Conservation (phyloP, 257 asterid genomes). For the Voacanga thouarsii region DNA sequence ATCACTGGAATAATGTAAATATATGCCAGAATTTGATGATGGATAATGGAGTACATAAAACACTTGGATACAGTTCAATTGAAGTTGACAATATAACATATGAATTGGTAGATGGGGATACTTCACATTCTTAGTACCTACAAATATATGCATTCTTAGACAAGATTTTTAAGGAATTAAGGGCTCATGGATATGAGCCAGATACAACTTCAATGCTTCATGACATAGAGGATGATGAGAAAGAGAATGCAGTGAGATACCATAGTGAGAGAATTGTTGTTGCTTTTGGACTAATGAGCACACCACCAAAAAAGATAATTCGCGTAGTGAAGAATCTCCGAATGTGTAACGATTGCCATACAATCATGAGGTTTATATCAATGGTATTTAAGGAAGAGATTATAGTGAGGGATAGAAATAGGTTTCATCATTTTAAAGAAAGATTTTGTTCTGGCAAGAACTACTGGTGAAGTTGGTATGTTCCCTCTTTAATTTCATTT, state of each 20-base stretch:
- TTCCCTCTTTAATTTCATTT: neutral
- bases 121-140: no score
- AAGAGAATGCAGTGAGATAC: slow-evolving; percentile 49
- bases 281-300: slow-evolving; percentile 62
- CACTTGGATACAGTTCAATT: no score
- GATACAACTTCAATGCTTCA: slow-evolving; percentile 60
- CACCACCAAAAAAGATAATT: slow-evolving; percentile 47
- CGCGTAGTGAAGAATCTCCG: slow-evolving; percentile 67
- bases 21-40: slow-evolving; percentile 29
- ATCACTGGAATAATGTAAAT: slow-evolving; percentile 28
- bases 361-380: slow-evolving; percentile 55
- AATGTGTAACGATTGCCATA: slow-evolving; percentile 63
- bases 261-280: slow-evolving; percentile 76
- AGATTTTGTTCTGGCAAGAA: slow-evolving; percentile 74
- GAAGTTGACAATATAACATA: no score
- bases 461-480: slow-evolving; percentile 42
- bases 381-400: slow-evolving; percentile 50
- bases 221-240: slow-evolving; percentile 65
- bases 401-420: slow-evolving; percentile 55
- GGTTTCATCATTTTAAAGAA: slow-evolving; percentile 58
- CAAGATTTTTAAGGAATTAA: slow-evolving; percentile 23
- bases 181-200: slow-evolving; percentile 58
- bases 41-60: slow-evolving; percentile 25
- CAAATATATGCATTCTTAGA: no score
- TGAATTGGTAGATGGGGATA: no score